Conservation (phyloP, 345 rosid species). For the Brassica cretica region DNA sequence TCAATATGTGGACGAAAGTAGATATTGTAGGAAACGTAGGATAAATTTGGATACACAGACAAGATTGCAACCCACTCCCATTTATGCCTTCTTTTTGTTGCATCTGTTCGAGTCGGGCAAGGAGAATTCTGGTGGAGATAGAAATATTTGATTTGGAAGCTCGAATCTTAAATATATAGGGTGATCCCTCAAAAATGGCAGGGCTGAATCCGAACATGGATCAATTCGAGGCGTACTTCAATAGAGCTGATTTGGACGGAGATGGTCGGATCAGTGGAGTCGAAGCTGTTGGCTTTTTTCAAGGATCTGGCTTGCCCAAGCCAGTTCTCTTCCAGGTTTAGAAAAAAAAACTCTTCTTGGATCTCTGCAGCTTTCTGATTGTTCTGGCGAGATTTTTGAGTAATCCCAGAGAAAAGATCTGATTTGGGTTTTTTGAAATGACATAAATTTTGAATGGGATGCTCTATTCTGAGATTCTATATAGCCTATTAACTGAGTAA, state of each 20-base stretch:
- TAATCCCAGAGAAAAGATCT: slow-evolving; percentile 23
- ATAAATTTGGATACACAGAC: neutral
- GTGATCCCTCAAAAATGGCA: slow-evolving; percentile 44
- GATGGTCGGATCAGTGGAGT: slow-evolving; percentile 90
- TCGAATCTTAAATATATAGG: slow-evolving; percentile 7
- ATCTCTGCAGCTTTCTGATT: slow-evolving; percentile 34
- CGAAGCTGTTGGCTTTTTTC: slow-evolving; percentile 89
- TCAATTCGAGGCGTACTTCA: slow-evolving; percentile 80
- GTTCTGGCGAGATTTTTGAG: slow-evolving; percentile 40
- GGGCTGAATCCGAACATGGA: slow-evolving; percentile 58
- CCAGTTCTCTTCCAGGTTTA: slow-evolving; percentile 85
- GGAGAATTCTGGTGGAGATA: slow-evolving; percentile 28
- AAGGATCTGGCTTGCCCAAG: slow-evolving; percentile 84
- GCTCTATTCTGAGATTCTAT: slow-evolving; percentile 1
- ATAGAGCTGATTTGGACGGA: slow-evolving; percentile 93
- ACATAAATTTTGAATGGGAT: neutral
- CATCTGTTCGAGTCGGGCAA: slow-evolving; percentile 30
- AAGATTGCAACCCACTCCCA: slow-evolving; percentile 2
- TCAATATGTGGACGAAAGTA: neutral
- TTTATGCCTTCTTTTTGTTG: neutral
- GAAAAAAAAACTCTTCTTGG: neutral
- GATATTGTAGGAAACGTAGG: neutral
- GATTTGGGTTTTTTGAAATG: slow-evolving; percentile 20
- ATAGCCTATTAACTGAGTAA: neutral
- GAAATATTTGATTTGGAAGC: slow-evolving; percentile 14